Evolutionary conservation across 371 early-diverging fungal species (phyloP), one percentile per base, ranked within the genome.

Genomic region (Mortierella sp.): DNA sequence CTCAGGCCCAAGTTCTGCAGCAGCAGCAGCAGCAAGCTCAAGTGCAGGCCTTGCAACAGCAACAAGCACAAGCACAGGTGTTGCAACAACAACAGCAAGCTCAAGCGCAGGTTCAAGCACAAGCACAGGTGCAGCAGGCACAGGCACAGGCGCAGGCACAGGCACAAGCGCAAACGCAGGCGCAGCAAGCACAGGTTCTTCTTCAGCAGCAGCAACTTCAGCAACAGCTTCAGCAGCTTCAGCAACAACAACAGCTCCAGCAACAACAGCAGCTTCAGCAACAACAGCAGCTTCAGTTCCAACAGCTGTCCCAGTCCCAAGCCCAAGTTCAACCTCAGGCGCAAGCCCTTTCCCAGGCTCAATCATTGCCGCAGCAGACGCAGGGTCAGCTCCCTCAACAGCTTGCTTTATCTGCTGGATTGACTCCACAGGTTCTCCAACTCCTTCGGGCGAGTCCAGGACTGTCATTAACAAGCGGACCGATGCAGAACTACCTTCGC

Each of bases 321-420:
- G 58, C 56, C 0, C 68, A 70, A 27, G 68, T 60, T 13, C 72
- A 68, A 16, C 65, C 68, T 8, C 80, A 80, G 46, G 71, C 65
- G 0, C 81, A 81, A 37, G 69, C 78, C 1, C 74, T 71, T 17
- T 64, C 79, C 6, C 74, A 73, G 41, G 66, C 63, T 0, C 82
- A 80, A 47, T 67, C 71, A 1, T 48, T 61, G 24, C 64, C 65
- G 7, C 79, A 65, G 34, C 68, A 52, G 54, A 63, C 25, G 54
- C 74, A 67, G 31, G 63, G 61, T n/a, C 71, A 80, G n/a, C 43
- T 64, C 19, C 47, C 60, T 13, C 65, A 64, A 24, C 65, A 57
- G 31, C 46, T 64, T 8, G 40, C 65, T 3, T 48, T 64, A 25
- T 62, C 68, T 1, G 61, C 68, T n/a, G 63, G 63, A 2, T 49